These are phyloP conservation scores for Alternaria panax DNA, from an alignment of 2,329 filamentous ascomycete genomes.

Conservation along the genomic window DNA sequence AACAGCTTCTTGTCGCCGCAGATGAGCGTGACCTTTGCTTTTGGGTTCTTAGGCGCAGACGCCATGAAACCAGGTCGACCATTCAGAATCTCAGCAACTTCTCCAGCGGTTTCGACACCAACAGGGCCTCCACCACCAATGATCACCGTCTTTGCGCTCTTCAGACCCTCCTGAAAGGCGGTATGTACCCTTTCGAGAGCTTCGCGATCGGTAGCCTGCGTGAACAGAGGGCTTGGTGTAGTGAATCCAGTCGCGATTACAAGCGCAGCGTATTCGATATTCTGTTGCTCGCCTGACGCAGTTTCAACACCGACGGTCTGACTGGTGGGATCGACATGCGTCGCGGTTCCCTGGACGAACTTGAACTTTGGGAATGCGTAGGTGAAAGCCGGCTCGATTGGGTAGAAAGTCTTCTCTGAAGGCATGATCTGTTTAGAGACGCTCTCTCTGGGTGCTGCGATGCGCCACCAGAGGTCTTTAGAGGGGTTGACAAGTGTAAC, in stretches of 20 bases:
- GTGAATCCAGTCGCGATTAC: constrained; percentile 64
- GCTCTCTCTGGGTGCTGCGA: constrained; percentile 62
- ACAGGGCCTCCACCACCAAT: constrained; percentile 60
- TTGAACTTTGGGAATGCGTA: constrained; percentile 59
- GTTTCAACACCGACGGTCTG: constrained; percentile 55
- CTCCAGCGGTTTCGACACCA: constrained; percentile 60
- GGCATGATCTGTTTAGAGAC: constrained; percentile 60
- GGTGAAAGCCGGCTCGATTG: constrained; percentile 61
- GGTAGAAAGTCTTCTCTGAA: constrained; percentile 58
- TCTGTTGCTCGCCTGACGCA: constrained; percentile 40
- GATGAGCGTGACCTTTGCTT: constrained; percentile 56
- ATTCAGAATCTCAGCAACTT: constrained; percentile 56
- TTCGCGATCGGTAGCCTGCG: constrained; percentile 46
- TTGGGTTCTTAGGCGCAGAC: constrained; percentile 48
- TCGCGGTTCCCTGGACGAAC: constrained; percentile 61
- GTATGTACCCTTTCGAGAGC: constrained; percentile 44
- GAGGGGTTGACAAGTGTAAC: constrained; percentile 65
- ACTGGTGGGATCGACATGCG: constrained; percentile 54
- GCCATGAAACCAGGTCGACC: constrained; percentile 48
- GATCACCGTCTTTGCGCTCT: constrained; percentile 54
- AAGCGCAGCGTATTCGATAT: constrained; percentile 60
- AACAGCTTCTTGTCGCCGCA: constrained; percentile 55
- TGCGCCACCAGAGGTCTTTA: constrained; percentile 62
- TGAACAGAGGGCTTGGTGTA: constrained; percentile 57
- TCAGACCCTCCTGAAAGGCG: constrained; percentile 47